A percentile compares a stretch with the other conserved stretches of the same genome.
Conservation (phyloP, 768 basidiomycete species). For the Suillus luteus region DNA sequence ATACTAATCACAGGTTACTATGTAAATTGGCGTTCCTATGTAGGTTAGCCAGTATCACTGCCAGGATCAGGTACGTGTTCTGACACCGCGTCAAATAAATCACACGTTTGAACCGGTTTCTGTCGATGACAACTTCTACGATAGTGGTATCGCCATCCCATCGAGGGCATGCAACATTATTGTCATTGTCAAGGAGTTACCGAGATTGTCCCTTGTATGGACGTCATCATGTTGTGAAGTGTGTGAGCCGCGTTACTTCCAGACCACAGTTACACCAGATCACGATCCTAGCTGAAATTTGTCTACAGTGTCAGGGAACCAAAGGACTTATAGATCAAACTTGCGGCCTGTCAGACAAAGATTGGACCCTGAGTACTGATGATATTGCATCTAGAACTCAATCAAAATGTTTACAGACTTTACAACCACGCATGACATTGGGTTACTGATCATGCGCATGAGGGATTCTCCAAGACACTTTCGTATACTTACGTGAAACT, state of each 20-base stretch:
- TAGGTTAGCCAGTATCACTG: background rate
- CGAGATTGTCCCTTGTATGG: background rate
- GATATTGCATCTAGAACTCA: background rate
- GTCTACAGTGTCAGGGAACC: background rate
- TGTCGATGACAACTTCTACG: background rate
- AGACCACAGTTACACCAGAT: background rate
- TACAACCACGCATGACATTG: background rate
- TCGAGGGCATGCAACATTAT: background rate
- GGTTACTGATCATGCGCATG: background rate
- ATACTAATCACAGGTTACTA: background rate
- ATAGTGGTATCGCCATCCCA: background rate
- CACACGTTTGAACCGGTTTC: background rate
- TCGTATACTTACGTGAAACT: background rate
- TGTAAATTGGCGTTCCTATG: background rate
- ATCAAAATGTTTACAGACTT: background rate
- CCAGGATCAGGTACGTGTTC: background rate
- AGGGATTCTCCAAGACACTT: background rate
- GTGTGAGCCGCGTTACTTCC: background rate
- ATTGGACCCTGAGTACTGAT: background rate
- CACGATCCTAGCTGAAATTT: background rate
- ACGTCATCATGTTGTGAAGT: background rate
- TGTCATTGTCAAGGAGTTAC: background rate
- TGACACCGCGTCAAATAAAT: background rate
- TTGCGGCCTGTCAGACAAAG: background rate
- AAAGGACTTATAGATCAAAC: background rate